These are phyloP conservation scores for Dactylellina sp. DNA, from an alignment of 2,329 filamentous ascomycete species.

Conservation along the genomic window DNA sequence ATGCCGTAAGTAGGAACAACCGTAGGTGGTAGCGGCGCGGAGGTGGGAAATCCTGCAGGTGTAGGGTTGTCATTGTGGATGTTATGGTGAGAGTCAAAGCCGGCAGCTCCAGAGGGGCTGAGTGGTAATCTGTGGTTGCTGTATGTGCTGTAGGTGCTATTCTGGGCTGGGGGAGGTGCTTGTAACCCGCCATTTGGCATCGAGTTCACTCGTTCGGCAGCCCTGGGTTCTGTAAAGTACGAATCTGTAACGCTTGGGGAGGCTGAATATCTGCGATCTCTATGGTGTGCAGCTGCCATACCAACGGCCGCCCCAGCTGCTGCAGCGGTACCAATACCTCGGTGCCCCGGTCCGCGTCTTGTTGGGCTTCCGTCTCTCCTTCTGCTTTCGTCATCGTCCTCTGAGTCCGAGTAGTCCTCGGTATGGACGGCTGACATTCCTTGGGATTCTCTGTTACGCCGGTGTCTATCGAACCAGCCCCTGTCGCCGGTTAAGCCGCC, in stretches of 20 bases:
- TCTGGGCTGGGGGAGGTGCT: conserved; percentile 48
- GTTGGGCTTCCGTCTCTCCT: conserved; percentile 37
- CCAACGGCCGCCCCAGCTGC: conserved; percentile 33
- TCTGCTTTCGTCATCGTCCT: conserved; percentile 42
- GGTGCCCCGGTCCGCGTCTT: conserved; percentile 24
- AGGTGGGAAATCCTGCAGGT: conserved; percentile 6
- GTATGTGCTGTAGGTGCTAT: conserved; percentile 24
- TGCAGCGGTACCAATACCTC: conserved; percentile 29
- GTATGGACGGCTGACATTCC: conserved; percentile 54
- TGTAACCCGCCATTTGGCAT: conserved; percentile 47
- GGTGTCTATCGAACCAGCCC: conserved; percentile 47
- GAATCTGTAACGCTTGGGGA: conserved; percentile 45
- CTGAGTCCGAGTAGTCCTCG: conserved; percentile 48
- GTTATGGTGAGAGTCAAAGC: conserved; percentile 40
- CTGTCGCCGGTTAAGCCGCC: conserved; percentile 45
- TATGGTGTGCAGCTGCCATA: conserved; percentile 45
- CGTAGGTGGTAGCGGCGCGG: conserved; percentile 15
- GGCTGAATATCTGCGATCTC: conserved; percentile 36
- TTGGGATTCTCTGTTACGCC: conserved; percentile 39
- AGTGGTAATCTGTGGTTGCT: conserved; percentile 50
- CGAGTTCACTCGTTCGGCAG: conserved; percentile 25
- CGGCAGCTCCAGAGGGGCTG: conserved; percentile 13
- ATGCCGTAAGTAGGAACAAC: conserved; percentile 20
- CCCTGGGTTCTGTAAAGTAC: conserved; percentile 45
- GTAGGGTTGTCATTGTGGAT: conserved; percentile 45